Evolutionary conservation across 2,329 filamentous ascomycete species (phyloP), one percentile per base, ranked within the genome.

Genomic region (Aspergillus sp.): DNA sequence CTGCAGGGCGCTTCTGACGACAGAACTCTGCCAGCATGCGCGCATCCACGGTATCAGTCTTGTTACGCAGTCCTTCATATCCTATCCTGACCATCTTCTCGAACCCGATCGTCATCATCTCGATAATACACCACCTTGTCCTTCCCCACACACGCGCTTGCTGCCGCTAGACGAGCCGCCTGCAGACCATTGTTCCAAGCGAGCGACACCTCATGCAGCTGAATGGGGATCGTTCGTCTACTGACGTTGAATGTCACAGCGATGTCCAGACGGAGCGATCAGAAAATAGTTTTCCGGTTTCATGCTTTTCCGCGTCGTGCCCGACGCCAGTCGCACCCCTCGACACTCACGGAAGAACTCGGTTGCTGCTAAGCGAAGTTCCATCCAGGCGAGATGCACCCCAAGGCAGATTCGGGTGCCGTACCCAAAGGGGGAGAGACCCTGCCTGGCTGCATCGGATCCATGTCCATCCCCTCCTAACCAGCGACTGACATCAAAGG

Each of bases 321-420:
- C 50, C 6, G 54, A 41, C 3, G 56, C 58, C 38, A 64, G 19
- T 19, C n/a, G 54, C 3, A 63, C 58, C 3, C 62, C 52, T 11
- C 30, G 25, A 38, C 57, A 63, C 15, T 79, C 71, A 1, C 77
- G 72, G 65, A 85, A 84, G 69, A 87, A 83, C 13, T 78, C 75
- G 0, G 81, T 80, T 0, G 78, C 73, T 0, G 77, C 80, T 32
- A 84, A 77, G 5, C 83, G 75, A 36, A 86, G 64, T 65, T 86
- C 83, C 74, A 85, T 84, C 47, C 76, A 74, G 1, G 88, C 87
- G 64, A 90, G 85, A 66, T 90, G 87, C 10, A 86, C 85, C 0
- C 88, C 88, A 2, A 91, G 78, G 66, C 88, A 90, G 73, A 87
- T 87, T 25, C 87, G 78, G 0, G 87, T 84, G 0, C 88, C 88